Percentiles rank a stretch among this genome's conserved stretches.
These are phyloP conservation scores for Solanum pennellii DNA, from an alignment of 257 asterid genomes.

Conservation along the genomic window DNA sequence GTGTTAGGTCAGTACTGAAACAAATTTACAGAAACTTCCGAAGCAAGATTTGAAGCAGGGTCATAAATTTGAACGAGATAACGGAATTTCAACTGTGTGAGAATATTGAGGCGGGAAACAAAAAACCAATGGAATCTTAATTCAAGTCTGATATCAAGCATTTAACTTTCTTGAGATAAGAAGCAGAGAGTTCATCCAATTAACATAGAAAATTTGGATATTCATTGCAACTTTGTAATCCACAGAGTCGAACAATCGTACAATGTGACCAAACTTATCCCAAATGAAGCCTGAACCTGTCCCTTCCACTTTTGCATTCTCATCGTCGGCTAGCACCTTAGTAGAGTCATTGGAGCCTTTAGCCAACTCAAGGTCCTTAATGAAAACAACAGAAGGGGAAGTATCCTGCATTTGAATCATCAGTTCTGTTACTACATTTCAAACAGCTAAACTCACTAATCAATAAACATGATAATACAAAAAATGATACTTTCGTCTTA, in stretches of 20 bases:
- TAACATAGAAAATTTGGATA: not conserved
- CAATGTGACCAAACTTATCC: constrained; percentile 93
- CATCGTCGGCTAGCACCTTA: constrained; percentile 25
- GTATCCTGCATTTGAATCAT: constrained; percentile 36
- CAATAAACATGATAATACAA: not conserved
- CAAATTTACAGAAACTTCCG: not conserved
- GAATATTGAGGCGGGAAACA: not conserved
- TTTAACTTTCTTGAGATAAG: not conserved
- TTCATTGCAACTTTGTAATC: not conserved
- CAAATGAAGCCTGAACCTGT: constrained; percentile 94
- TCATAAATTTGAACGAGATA: not conserved
- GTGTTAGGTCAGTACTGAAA: not conserved
- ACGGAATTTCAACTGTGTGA: not conserved
- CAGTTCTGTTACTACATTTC: not conserved
- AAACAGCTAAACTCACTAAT: not conserved
- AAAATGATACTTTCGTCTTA: not conserved
- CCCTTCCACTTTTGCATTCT: constrained; percentile 61
- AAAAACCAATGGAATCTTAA: not conserved
- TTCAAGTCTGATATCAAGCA: not conserved
- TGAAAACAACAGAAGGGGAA: constrained; percentile 64
- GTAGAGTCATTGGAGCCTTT: constrained; percentile 31
- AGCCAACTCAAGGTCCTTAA: constrained; percentile 49
- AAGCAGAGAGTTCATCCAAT: not conserved
- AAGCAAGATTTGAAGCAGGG: not conserved
- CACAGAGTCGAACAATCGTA: constrained; percentile 13